Conservation (phyloP, 73 alveolate genomes). For the Paramecium octaurelia region DNA sequence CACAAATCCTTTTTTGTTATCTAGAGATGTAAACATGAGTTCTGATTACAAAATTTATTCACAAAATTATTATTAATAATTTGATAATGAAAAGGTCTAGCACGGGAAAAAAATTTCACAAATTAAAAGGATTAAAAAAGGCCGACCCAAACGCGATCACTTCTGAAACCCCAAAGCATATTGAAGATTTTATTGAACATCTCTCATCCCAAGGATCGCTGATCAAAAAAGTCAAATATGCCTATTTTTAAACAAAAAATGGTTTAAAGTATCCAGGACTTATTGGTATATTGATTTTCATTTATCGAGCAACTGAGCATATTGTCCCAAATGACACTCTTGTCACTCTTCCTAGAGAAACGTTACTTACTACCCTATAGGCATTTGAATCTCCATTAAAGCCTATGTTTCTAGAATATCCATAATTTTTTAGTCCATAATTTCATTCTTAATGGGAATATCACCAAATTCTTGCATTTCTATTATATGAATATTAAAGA, state of each 20-base stretch:
- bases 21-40: no score
- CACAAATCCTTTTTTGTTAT: no score
- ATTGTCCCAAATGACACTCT: constrained; percentile 9
- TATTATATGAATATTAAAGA: neutral
- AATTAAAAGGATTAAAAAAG: neutral
- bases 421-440: constrained; percentile 12
- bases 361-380: neutral
- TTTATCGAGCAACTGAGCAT: constrained; percentile 24
- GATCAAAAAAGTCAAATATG: neutral
- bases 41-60: no score
- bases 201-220: neutral
- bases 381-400: constrained; percentile 3
- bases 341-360: constrained; percentile 27
- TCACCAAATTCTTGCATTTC: neutral
- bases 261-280: constrained; percentile 29
- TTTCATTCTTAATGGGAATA: neutral
- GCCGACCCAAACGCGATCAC: neutral
- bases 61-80: no score
- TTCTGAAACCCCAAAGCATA: neutral
- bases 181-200: neutral
- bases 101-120: neutral
- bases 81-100: neutral
- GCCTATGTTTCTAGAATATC: constrained; percentile 27
- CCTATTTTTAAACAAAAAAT: constrained; percentile 22
- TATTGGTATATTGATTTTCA: neutral